Conservation (phyloP, 2,329 filamentous ascomycete species). For the Celoporthe dispersa region DNA sequence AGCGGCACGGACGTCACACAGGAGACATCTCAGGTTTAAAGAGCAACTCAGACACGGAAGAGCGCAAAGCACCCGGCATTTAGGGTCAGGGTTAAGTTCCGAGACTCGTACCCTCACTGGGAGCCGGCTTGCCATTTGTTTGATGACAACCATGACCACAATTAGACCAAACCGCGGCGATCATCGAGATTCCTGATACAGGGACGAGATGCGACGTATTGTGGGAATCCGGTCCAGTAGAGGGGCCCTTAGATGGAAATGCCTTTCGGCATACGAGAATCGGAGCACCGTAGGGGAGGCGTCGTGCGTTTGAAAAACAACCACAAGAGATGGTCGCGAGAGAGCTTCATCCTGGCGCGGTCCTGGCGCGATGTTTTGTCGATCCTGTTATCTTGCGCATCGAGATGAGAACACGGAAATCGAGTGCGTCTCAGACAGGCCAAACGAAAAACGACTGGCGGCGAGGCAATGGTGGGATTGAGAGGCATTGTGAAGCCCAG, state of each 20-base stretch:
- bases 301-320: constrained; percentile 62
- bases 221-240: constrained; percentile 44
- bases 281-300: constrained; percentile 83
- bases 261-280: constrained; percentile 71
- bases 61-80: constrained; percentile 76
- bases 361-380: constrained; percentile 23
- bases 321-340: constrained; percentile 44
- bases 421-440: constrained; percentile 37
- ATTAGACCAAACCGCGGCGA: constrained; percentile 52
- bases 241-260: constrained; percentile 57
- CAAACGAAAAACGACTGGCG: constrained; percentile 32
- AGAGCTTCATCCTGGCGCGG: constrained; percentile 46
- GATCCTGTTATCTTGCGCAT: constrained; percentile 38
- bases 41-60: constrained; percentile 67
- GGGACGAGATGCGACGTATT: constrained; percentile 65
- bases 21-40: constrained; percentile 56
- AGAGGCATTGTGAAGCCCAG: constrained; percentile 35
- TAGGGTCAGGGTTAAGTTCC: constrained; percentile 97
- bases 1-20: constrained; percentile 47
- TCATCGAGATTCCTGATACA: constrained; percentile 58
- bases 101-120: constrained; percentile 66
- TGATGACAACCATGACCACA: constrained; percentile 43
- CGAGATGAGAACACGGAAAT: constrained; percentile 37
- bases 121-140: constrained; percentile 47
- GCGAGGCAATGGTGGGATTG: constrained; percentile 29